Conservation (phyloP, 2,329 filamentous ascomycete species). For the Aureobasidium sp. region DNA sequence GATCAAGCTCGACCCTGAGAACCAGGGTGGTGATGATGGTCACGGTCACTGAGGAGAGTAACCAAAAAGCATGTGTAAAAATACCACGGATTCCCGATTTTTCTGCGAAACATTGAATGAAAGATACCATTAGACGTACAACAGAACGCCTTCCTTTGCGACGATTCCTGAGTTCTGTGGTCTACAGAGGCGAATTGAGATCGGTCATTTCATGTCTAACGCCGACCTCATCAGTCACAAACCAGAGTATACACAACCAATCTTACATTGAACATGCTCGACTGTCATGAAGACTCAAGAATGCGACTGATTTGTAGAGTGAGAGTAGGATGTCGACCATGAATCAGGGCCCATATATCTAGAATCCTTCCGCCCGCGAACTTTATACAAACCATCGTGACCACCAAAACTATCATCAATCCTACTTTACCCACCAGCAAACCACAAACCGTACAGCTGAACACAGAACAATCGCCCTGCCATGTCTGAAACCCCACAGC, state of each 20-base stretch:
- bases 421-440: not conserved
- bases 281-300: not conserved
- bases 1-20: slow-evolving; percentile 94
- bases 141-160: not conserved
- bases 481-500: no score
- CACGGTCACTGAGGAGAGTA: slow-evolving; percentile 25
- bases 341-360: not conserved
- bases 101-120: not conserved
- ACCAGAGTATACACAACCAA: not conserved
- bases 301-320: no score
- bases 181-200: not conserved
- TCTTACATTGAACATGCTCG: not conserved
- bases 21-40: slow-evolving; percentile 61
- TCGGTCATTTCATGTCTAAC: not conserved
- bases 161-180: not conserved
- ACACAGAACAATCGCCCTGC: no score
- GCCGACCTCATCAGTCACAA: not conserved
- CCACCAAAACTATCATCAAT: not conserved
- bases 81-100: not conserved
- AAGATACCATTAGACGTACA: not conserved
- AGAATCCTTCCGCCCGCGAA: not conserved
- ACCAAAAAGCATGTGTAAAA: slow-evolving; percentile 7
- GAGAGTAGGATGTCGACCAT: not conserved
- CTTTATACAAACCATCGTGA: not conserved
- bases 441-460: not conserved